A percentile compares a stretch with the other conserved stretches of the same genome.
Conservation (phyloP, 495 filamentous ascomycete species). For the Pyronema domesticum region DNA sequence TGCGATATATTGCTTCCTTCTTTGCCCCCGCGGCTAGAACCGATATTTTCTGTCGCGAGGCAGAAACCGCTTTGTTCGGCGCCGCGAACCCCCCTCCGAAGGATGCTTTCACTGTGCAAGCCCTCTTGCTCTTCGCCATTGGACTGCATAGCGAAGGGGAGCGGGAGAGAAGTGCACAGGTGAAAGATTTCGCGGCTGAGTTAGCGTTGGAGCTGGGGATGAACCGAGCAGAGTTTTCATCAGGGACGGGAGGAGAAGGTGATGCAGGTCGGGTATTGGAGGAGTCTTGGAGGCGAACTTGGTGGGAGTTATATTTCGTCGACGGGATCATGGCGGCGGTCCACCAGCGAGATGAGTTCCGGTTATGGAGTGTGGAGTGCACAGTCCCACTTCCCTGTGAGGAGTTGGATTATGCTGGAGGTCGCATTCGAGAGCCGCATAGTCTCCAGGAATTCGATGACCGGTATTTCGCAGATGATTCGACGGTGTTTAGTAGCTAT, state of each 20-base stretch:
- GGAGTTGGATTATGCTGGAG: slow-evolving; percentile 47
- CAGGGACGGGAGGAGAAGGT: slow-evolving; percentile 33
- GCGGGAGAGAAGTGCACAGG: slow-evolving; percentile 43
- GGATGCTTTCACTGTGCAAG: slow-evolving; percentile 57
- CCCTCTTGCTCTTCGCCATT: slow-evolving; percentile 56
- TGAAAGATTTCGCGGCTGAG: slow-evolving; percentile 48
- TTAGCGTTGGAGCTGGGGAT: slow-evolving; percentile 59
- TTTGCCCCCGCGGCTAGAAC: slow-evolving; percentile 36
- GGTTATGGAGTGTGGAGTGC: slow-evolving; percentile 35
- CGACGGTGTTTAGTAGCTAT: slow-evolving; percentile 57
- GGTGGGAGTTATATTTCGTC: slow-evolving; percentile 79
- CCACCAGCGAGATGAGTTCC: slow-evolving; percentile 39
- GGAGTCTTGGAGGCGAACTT: slow-evolving; percentile 69
- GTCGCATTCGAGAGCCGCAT: slow-evolving; percentile 41
- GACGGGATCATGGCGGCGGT: slow-evolving; percentile 49
- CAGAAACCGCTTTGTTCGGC: slow-evolving; percentile 36
- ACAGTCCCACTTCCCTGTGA: slow-evolving; percentile 60
- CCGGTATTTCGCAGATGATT: slow-evolving; percentile 42
- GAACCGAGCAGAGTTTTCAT: slow-evolving; percentile 35
- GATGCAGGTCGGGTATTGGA: slow-evolving; percentile 38
- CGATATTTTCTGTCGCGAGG: slow-evolving; percentile 38
- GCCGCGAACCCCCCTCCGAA: slow-evolving; percentile 28
- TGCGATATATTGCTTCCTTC: slow-evolving; percentile 51
- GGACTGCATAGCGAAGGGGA: slow-evolving; percentile 61
- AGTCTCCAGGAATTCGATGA: slow-evolving; percentile 56